A percentile compares a stretch with the other conserved stretches of the same genome.
These are phyloP conservation scores for Herpetospermum pedunculosum DNA, from an alignment of 306 rosid species.

Conservation along the genomic window DNA sequence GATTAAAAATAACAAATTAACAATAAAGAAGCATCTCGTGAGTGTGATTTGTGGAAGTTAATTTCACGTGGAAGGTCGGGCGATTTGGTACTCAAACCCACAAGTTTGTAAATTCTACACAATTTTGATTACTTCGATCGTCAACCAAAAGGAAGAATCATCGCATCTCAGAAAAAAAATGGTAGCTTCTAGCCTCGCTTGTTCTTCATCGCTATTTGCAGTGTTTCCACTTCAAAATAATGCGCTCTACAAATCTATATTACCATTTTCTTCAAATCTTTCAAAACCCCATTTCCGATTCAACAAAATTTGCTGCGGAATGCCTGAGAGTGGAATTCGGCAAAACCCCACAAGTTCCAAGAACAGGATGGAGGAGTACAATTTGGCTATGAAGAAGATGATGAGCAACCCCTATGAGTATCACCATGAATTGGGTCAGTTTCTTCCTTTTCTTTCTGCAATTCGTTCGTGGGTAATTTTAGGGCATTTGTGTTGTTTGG, in stretches of 20 bases:
- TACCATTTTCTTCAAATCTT: constrained; percentile 4
- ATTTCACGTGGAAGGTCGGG: background rate
- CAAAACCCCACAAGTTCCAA: constrained; percentile 28
- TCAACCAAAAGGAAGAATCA: no score
- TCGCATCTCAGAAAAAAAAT: constrained; percentile 11
- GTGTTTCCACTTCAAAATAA: constrained; percentile 20
- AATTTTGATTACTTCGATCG: background rate
- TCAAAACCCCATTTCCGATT: constrained; percentile 8
- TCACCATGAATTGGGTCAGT: constrained; percentile 89
- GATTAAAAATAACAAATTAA: no score
- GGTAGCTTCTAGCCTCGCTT: constrained; percentile 26
- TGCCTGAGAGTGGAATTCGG: constrained; percentile 45
- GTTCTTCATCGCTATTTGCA: constrained; percentile 23
- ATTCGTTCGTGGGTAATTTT: background rate
- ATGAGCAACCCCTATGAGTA: constrained; percentile 92
- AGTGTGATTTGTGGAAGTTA: background rate
- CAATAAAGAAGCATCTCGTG: background rate
- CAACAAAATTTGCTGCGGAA: constrained; percentile 31
- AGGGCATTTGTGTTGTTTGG: background rate
- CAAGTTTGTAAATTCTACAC: background rate
- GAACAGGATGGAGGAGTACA: constrained; percentile 67
- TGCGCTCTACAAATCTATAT: background rate
- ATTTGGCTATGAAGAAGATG: constrained; percentile 77
- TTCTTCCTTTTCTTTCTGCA: constrained; percentile 11
- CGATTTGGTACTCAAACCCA: background rate